phyloP scores from a whole-genome alignment of 2,329 filamentous ascomycete genomes.

The Fusarium duplospermum region DNA sequence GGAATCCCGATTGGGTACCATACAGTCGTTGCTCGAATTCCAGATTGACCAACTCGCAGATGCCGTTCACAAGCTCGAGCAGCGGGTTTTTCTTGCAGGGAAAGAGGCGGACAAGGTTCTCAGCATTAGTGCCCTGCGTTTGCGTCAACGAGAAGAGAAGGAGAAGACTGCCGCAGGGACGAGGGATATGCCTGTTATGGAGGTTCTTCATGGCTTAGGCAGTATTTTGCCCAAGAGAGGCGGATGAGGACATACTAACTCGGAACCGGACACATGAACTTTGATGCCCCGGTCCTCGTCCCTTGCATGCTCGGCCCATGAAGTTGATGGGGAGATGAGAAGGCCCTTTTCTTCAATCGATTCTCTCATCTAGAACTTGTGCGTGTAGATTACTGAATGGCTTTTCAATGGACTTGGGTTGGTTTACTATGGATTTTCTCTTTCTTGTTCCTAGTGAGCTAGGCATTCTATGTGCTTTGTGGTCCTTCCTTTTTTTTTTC shows the following conservation, averaged over 20 bases:
- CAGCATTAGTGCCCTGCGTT: constrained; percentile 72
- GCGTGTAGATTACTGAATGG: not conserved
- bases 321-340: constrained; percentile 44
- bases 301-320: constrained; percentile 26
- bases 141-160: constrained; percentile 78
- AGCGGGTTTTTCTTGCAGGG: constrained; percentile 79
- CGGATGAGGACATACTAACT: constrained; percentile 33
- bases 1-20: constrained; percentile 58
- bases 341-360: not conserved
- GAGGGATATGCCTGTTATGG: constrained; percentile 75
- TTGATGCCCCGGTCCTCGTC: constrained; percentile 21
- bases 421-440: not conserved
- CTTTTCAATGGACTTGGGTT: not conserved
- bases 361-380: not conserved
- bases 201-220: constrained; percentile 78
- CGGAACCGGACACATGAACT: constrained; percentile 12
- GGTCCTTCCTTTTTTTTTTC: not conserved
- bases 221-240: constrained; percentile 71
- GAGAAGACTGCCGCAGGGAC: constrained; percentile 73
- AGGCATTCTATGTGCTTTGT: not conserved
- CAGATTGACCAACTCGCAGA: constrained; percentile 86
- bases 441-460: not conserved
- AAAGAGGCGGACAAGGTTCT: constrained; percentile 82
- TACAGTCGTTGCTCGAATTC: constrained; percentile 74
- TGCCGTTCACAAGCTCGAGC: constrained; percentile 85